Evolutionary conservation across 2,329 filamentous ascomycete genomes (phyloP), one percentile per base, ranked within the genome.

Genomic region (Tolypocladium pustulatum): DNA sequence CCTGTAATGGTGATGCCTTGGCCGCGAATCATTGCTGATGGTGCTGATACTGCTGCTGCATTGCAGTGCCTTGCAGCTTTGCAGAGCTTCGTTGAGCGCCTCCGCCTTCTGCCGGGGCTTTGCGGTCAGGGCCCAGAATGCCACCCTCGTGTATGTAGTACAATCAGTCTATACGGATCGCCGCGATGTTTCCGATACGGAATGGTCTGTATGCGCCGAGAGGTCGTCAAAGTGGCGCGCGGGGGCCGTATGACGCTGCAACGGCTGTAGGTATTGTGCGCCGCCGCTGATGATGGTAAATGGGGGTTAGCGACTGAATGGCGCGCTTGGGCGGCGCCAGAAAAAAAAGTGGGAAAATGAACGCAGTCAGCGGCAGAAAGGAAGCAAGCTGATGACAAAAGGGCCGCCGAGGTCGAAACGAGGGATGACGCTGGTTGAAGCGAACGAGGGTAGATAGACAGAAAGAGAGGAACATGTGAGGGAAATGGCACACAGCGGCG

Each of bases 11-110:
- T 56, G 64, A 69, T 61, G 54, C 66, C 63, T 64, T 69, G 70
- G 59, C 66, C 67, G 61, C 68, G 71, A 58, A 70, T 69, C 72
- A 74, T 73, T 65, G 62, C 69, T 64, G 27, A 4, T 30, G 27
- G 68, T 65, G 25, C n/a, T 8, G 27, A 32, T 32, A 41, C 27
- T 5, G 40, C 30, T 22, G 54, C 49, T 34, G 69, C 70, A 72
- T 72, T 54, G 63, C 67, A 63, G 10, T 53, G 49, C 49, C 20
- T 36, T 8, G 30, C 20, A 34, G 49, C 49, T 2, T 36, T 13
- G 49, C 20, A 53, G 30, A 32, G 49, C 54, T 22, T 25, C 46
- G 55, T 49, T n/a, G 49, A 54, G 46, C 49, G 40, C 41, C 55
- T 51, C 55, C 27, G 38, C 22, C 38, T 22, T 36, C 49, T 36